Conservation (phyloP, 2,329 filamentous ascomycete species). For the Coniochaeta hoffmannii region DNA sequence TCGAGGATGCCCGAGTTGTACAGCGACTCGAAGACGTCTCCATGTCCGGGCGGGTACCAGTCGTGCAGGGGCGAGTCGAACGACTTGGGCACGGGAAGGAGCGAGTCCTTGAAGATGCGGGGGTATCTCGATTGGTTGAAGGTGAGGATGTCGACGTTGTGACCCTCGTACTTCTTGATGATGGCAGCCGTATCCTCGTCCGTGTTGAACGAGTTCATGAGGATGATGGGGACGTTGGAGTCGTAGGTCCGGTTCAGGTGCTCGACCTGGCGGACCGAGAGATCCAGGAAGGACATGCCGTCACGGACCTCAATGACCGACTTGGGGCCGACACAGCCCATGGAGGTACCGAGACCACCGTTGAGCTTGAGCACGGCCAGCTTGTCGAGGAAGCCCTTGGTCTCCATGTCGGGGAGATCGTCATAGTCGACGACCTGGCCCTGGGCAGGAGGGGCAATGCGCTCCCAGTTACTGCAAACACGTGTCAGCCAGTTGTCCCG, state of each 20-base stretch:
- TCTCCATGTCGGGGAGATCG: constrained; percentile 80
- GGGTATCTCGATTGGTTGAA: constrained; percentile 99
- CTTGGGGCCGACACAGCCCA: constrained; percentile 99
- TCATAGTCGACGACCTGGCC: constrained; percentile 95
- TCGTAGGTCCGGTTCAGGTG: constrained; percentile 97
- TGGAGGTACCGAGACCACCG: constrained; percentile 96
- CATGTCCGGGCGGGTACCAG: constrained; percentile 98
- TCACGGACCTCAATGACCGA: constrained; percentile 99
- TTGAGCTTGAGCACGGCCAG: constrained; percentile 98
- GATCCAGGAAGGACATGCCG: constrained; percentile 99
- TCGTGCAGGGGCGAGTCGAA: constrained; percentile 82
- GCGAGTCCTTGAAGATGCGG: constrained; percentile 95
- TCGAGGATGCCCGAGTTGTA: constrained; percentile 99
- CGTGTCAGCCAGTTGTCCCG: constrained; percentile 11
- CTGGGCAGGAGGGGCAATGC: constrained; percentile 87
- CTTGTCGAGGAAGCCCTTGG: constrained; percentile 92
- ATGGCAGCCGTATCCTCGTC: constrained; percentile 96
- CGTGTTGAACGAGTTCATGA: constrained; percentile 99
- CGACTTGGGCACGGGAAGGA: constrained; percentile 88
- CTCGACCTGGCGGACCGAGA: constrained; percentile 98
- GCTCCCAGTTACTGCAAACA: constrained; percentile 75
- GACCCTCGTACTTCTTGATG: constrained; percentile 99
- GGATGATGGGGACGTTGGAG: constrained; percentile 94
- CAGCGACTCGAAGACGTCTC: constrained; percentile 98
- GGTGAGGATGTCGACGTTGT: constrained; percentile 98